phyloP scores from a whole-genome alignment of 805 yeast species.

The Hanseniaspora jakobsenii region DNA sequence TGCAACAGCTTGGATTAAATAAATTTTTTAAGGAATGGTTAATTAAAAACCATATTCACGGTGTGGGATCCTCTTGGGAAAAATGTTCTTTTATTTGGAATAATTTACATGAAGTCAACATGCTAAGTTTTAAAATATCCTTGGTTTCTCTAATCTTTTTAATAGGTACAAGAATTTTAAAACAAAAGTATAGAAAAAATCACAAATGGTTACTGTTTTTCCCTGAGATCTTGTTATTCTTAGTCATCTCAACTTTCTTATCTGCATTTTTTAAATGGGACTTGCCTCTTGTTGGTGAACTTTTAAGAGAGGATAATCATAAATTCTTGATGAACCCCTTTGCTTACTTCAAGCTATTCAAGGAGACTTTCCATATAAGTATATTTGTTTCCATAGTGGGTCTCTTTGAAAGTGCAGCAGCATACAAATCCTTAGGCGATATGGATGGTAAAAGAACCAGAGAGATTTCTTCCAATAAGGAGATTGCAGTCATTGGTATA shows the following conservation, averaged over 20 bases:
- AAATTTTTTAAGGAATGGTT: constrained; percentile 7
- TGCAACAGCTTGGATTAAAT: constrained; percentile 9
- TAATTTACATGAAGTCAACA: constrained; percentile 4
- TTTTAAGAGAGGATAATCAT: constrained; percentile 5
- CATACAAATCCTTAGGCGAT: constrained; percentile 13
- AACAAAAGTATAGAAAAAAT: constrained; percentile 5
- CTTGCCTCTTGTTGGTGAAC: constrained; percentile 13
- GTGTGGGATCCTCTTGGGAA: constrained; percentile 14
- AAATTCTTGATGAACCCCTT: constrained; percentile 14
- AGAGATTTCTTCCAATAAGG: constrained; percentile 15
- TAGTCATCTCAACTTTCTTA: constrained; percentile 5
- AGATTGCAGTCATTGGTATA: constrained; percentile 13
- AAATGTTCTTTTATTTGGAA: constrained; percentile 12
- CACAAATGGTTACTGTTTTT: constrained; percentile 10
- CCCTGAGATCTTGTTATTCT: constrained; percentile 14
- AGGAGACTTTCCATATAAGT: constrained; percentile 13
- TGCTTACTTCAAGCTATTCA: constrained; percentile 3
- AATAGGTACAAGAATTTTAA: constrained; percentile 10
- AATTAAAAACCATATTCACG: constrained; percentile 9
- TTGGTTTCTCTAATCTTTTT: constrained; percentile 3
- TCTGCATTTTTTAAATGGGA: constrained; percentile 9
- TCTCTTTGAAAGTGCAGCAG: constrained; percentile 15
- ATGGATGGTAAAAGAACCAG: constrained; percentile 14
- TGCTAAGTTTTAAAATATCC: constrained; percentile 6
- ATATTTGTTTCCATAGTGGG: constrained; percentile 14